Base-by-base conservation (phyloP, 2,329 filamentous ascomycete genomes). In the Huntiella moniliformis region DNA sequence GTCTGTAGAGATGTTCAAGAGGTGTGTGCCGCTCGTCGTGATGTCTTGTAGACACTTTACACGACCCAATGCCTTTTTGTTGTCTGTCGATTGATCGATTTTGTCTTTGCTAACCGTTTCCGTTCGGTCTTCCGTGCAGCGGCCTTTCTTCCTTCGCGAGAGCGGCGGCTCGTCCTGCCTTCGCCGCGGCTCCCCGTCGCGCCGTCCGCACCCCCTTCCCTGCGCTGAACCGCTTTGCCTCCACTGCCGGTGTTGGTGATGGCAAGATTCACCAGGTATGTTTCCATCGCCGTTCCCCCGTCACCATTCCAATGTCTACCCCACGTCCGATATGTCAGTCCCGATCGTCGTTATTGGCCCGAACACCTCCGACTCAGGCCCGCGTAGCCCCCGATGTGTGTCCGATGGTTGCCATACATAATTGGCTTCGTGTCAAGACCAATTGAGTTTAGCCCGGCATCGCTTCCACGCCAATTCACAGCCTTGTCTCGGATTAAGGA, bases 1-100 rank as follows among this genome's bases (percentile, higher is more conserved):
- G 75, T 77, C 74, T 70, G 66, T 65, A 71, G 82, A 73, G 76
- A 84, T 84, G 79, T 79, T 82, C 70, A 82, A 82, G 78, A 82
- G 78, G 79, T 84, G 67, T 67, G 77, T 73, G 58, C 47, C 51
- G 50, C 22, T 53, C 51, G 56, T 51, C 50, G 54, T 51, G 44
- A 61, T 51, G 34, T 40, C 22, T 28, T 28, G 1, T 28, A 28
- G 22, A 28, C 22, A 54, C 44, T 55, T 59, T 57, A 56, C 52
- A 45, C 50, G 49, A 49, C 48, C 51, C 52, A 53, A 52, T 51
- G 18, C 46, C 52, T 52, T 50, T 48, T 63, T 68, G 71, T 72
- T 68, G 68, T 33, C 35, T 44, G 36, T 34, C 40, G 42, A 47
- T 47, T 47, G 61, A 57, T 50, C 55, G 62, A 67, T 70, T 68